Evolutionary conservation across 768 basidiomycete species (phyloP), one percentile per base, ranked within the genome.

Genomic region (Kwoniella dejecticola): DNA sequence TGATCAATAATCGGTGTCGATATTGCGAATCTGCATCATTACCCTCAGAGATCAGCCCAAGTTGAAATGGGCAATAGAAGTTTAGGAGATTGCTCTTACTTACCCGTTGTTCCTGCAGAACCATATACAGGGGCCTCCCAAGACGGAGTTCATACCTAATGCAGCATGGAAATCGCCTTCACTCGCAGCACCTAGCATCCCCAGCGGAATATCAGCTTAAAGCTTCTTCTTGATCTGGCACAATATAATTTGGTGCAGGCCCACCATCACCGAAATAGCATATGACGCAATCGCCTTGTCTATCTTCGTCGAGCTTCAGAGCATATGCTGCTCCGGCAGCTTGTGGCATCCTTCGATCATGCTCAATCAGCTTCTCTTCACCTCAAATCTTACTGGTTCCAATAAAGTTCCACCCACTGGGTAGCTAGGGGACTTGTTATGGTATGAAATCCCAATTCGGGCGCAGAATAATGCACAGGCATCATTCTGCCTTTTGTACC

Each of bases 111-210:
- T 79, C 57, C 79, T 56, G 42, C 67, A 73, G 54, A 76, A 69
- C 62, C 72, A 76, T 26, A 78, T 73, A 49, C 64, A 76, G 30
- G 71, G 79, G 17, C 79, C 80, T 7, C 79, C 80, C 3, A 81
- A 65, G 1, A 80, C 79, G 29, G 79, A 79, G n/a, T 80, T 78
- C 79, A 81, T 80, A 23, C 71, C 74, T 26, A 79, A 52, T 68
- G 91, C 94, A 0, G 93, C 94, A 73, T 97, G 93, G 76, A 95
- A 95, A 78, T 96, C 93, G 59, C 92, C 92, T 80, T 95, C 93
- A 1, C 90, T 91, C 2, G 92, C 91, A 7, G 91, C 91, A 15
- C 77, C 60, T 73, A 40, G 19, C 7, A 52, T 26, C 66, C 30
- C 24, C 24, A 21, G 41, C 12, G 4, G 33, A 7, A 13, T 33